Evolutionary conservation across 73 alveolate species (phyloP), one percentile per base, ranked within the genome.

Genomic region (Paraurostyla sp.): DNA sequence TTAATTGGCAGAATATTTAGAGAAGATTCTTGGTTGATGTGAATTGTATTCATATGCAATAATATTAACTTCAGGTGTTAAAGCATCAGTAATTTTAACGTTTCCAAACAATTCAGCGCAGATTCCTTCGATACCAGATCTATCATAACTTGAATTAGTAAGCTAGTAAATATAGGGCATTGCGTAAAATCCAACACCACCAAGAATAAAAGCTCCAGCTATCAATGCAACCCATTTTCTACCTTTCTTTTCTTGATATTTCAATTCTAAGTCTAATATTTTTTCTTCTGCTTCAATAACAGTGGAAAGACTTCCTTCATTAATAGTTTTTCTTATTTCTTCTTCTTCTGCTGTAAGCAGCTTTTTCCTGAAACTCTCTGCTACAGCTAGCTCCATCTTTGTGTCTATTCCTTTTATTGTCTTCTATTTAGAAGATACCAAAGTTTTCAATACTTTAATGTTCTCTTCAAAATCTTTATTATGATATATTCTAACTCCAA

Each of bases 161-260:
- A 54, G 42, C 33, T 7, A 25, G 25, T 78, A 32, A 15, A 78
- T 16, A 22, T 2, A 27, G 9, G 89, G 89, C 30, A 78, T 36
- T 13, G 52, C 6, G 32, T 16, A 23, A 30, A 35, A 78, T 29
- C 89, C 89, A 7, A 40, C 18, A 7, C 49, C 4, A 32, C 58
- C 89, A n/a, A 78, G 18, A 20, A 52, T 36, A 20, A 78, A 9
- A 16, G 56, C 69, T 11, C 76, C 76, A 35, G 52, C 22, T 15
- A 78, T 7, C 80, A 78, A 32, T n/a, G 30, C 62, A 38, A 78
- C 32, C 76, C 78, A 78, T 35, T 51, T 78, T 29, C 89, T 49
- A 4, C 89, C 89, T 36, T 78, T 78, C 89, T 78, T 78, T 38
- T 78, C 89, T 45, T 11, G 7, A 45, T 78, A 78, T 40, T 49